These are phyloP conservation scores for Sequoiadendron giganteum DNA, from an alignment of 75 land plant genomes.

Conservation along the genomic window DNA sequence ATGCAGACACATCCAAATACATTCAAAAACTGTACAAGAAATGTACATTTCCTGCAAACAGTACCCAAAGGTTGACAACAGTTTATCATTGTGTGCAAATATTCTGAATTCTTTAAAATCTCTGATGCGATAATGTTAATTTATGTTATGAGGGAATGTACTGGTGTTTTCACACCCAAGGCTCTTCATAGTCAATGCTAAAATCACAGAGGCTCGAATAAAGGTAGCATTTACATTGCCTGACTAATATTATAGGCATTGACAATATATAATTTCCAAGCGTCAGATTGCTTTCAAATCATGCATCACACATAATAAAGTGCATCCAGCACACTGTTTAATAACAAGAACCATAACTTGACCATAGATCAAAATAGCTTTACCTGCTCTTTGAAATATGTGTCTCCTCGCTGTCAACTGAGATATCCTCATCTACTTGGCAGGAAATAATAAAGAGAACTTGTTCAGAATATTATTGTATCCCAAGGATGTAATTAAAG, in stretches of 20 bases:
- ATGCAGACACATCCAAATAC: no score
- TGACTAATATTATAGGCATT: neutral
- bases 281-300: neutral
- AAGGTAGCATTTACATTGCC: neutral
- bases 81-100: neutral
- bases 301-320: neutral
- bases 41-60: neutral
- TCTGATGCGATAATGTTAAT: neutral
- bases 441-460: neutral
- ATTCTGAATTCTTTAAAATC: neutral
- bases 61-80: neutral
- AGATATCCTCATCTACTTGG: slow-evolving; percentile 4
- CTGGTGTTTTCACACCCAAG: neutral
- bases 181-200: neutral
- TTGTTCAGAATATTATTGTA: neutral
- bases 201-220: no score
- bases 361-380: neutral
- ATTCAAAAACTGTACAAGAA: neutral
- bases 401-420: slow-evolving; percentile 29
- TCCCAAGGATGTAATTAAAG: neutral
- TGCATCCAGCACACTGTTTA: neutral
- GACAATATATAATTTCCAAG: neutral
- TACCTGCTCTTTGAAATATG: slow-evolving; percentile 6
- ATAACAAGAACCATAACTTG: neutral
- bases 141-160: neutral